phyloP scores from a whole-genome alignment of 73 alveolate species.

The Paramecium pentaurelia region DNA sequence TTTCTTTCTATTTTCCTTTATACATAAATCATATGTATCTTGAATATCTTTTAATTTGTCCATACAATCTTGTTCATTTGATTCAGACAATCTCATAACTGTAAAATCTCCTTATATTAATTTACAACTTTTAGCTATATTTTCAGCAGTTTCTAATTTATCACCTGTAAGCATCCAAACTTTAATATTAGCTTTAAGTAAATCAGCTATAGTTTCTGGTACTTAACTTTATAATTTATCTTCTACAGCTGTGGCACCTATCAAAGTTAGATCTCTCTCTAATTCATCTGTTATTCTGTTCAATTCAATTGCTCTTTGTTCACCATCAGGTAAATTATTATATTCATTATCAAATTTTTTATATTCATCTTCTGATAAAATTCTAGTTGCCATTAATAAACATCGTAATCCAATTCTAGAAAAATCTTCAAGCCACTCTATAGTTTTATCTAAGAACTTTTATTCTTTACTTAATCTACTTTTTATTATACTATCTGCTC shows the following conservation, averaged over 20 bases:
- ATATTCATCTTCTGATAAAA: slow-evolving; percentile 84
- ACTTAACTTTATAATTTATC: slow-evolving; percentile 94
- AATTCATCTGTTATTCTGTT: slow-evolving; percentile 80
- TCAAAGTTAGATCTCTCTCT: slow-evolving; percentile 83
- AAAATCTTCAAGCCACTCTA: slow-evolving; percentile 65
- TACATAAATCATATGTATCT: slow-evolving; percentile 55
- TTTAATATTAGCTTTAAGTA: slow-evolving; percentile 63
- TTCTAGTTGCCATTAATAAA: slow-evolving; percentile 87
- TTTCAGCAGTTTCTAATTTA: slow-evolving; percentile 98
- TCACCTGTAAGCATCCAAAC: slow-evolving; percentile 93
- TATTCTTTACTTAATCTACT: slow-evolving; percentile 61
- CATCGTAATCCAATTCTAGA: slow-evolving; percentile 87
- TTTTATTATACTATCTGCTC: slow-evolving; percentile 79
- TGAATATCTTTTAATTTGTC: slow-evolving; percentile 27
- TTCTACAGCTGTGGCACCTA: slow-evolving; percentile 98
- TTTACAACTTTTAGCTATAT: slow-evolving; percentile 93
- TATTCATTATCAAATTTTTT: slow-evolving; percentile 68
- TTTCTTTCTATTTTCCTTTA: slow-evolving; percentile 69
- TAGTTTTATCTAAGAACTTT: slow-evolving; percentile 60
- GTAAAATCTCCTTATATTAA: slow-evolving; percentile 78
- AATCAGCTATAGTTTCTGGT: slow-evolving; percentile 93
- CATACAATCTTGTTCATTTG: slow-evolving; percentile 63
- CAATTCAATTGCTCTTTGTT: slow-evolving; percentile 72
- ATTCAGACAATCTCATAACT: slow-evolving; percentile 66
- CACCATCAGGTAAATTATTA: slow-evolving; percentile 69